Evolutionary conservation across 1,284 basidiomycete species (phyloP).

Genomic region (Cryptococcus sp.): DNA sequence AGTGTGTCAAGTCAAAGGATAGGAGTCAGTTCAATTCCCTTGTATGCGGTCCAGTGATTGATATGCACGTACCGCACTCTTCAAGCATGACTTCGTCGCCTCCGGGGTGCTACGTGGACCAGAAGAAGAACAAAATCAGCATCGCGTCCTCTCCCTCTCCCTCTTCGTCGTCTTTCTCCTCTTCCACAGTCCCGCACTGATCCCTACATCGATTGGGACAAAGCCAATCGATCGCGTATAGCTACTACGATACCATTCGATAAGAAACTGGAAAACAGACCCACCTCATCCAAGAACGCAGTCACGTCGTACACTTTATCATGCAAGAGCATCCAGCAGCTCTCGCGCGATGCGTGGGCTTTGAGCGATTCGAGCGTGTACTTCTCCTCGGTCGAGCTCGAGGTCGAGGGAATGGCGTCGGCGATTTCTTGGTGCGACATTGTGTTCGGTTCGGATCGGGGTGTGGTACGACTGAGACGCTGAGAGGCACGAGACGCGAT

Average conservation of each 20-base stretch:
- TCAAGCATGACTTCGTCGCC: conserved; percentile 95
- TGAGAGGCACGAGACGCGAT: not conserved
- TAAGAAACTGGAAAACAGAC: conserved; percentile 25
- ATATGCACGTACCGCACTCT: conserved; percentile 73
- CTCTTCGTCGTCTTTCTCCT: not conserved
- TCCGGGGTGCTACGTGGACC: conserved; percentile 77
- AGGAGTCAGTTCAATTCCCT: no score
- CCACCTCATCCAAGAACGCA: conserved; percentile 94
- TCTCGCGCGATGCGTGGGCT: conserved; percentile 70
- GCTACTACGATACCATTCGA: not conserved
- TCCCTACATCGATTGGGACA: not conserved
- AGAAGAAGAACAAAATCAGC: not conserved
- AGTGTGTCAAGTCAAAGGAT: not conserved
- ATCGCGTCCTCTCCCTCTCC: not conserved
- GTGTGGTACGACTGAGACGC: not conserved
- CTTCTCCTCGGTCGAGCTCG: conserved; percentile 54
- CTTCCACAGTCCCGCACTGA: not conserved
- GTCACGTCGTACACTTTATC: conserved; percentile 93
- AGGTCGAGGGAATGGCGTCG: conserved; percentile 8
- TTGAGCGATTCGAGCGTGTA: conserved; percentile 75
- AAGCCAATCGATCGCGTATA: no score
- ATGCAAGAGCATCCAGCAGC: conserved; percentile 75
- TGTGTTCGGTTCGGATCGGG: not conserved
- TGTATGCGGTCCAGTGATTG: no score
- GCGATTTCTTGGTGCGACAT: conserved; percentile 2